phyloP scores from a whole-genome alignment of 192 early-diverging fungal genomes.

The Rhizophagus prolifer region DNA sequence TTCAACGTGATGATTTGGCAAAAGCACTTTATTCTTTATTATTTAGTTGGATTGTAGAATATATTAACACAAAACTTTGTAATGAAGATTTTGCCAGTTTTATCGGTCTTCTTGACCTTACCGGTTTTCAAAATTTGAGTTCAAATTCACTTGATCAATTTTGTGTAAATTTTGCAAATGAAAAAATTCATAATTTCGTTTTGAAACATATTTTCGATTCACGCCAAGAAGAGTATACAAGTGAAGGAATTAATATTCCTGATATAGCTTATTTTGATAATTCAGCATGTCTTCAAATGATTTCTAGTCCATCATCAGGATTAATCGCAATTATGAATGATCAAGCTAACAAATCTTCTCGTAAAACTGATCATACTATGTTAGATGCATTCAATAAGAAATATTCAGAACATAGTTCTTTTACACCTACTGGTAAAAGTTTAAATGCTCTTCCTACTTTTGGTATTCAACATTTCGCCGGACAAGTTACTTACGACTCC shows the following conservation, averaged over 20 bases:
- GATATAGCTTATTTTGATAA: constrained; percentile 62
- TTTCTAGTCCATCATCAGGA: constrained; percentile 58
- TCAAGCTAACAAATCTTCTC: constrained; percentile 53
- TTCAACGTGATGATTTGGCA: constrained; percentile 72
- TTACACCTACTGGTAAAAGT: constrained; percentile 42
- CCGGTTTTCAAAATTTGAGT: constrained; percentile 65
- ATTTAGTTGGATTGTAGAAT: constrained; percentile 83
- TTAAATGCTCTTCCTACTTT: constrained; percentile 56
- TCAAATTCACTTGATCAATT: constrained; percentile 69
- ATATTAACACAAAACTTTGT: constrained; percentile 80
- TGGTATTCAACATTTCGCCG: constrained; percentile 78
- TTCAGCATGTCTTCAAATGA: constrained; percentile 67
- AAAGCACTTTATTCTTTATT: constrained; percentile 78
- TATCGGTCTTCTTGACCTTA: constrained; percentile 84
- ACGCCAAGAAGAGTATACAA: constrained; percentile 56
- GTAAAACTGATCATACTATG: constrained; percentile 50
- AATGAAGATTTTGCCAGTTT: constrained; percentile 66
- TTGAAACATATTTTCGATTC: constrained; percentile 72
- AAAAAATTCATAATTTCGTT: constrained; percentile 79
- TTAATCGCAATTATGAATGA: constrained; percentile 76
- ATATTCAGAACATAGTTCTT: constrained; percentile 49
- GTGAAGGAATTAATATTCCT: constrained; percentile 59
- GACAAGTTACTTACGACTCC: constrained; percentile 64
- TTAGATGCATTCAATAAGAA: constrained; percentile 56
- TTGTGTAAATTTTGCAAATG: constrained; percentile 81